Conservation (phyloP, 148 eudicot species). For the Diospyros kaki region DNA sequence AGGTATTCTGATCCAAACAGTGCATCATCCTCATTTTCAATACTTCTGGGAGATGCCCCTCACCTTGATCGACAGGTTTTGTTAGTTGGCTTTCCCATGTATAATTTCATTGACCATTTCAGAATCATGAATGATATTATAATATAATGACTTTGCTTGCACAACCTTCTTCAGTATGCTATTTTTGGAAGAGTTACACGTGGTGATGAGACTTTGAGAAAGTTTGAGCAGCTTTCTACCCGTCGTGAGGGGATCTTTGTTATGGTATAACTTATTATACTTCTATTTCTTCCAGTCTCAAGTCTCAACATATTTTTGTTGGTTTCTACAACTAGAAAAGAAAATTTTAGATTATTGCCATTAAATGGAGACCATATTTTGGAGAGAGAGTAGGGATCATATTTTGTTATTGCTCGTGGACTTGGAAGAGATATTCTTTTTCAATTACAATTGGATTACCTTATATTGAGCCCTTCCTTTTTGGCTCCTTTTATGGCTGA, state of each 20-base stretch:
- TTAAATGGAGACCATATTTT: not conserved
- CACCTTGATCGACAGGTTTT: slow-evolving; percentile 84
- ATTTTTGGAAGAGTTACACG: slow-evolving; percentile 83
- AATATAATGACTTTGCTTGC: slow-evolving; percentile 10
- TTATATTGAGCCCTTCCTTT: too few species aligned
- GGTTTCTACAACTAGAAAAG: not conserved
- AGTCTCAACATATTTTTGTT: not conserved
- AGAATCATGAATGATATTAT: not conserved
- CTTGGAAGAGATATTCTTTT: too few species aligned
- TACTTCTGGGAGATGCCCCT: slow-evolving; percentile 95
- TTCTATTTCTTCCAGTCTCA: slow-evolving; percentile 11
- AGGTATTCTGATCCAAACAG: slow-evolving; percentile 92
- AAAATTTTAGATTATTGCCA: not conserved
- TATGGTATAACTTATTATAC: slow-evolving; percentile 54
- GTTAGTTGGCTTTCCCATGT: slow-evolving; percentile 12
- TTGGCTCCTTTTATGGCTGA: too few species aligned
- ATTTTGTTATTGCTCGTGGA: not conserved
- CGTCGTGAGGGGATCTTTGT: slow-evolving; percentile 91
- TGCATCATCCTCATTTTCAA: slow-evolving; percentile 84
- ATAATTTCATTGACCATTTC: not conserved
- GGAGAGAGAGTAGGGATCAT: not conserved
- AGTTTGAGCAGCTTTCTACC: slow-evolving; percentile 86
- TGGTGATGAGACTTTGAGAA: slow-evolving; percentile 88
- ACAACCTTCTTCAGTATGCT: slow-evolving; percentile 58
- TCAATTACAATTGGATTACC: too few species aligned